A percentile compares a stretch with the other conserved stretches of the same genome.
phyloP scores from a whole-genome alignment of 2,329 filamentous ascomycete species.

The Aspergillus niger region DNA sequence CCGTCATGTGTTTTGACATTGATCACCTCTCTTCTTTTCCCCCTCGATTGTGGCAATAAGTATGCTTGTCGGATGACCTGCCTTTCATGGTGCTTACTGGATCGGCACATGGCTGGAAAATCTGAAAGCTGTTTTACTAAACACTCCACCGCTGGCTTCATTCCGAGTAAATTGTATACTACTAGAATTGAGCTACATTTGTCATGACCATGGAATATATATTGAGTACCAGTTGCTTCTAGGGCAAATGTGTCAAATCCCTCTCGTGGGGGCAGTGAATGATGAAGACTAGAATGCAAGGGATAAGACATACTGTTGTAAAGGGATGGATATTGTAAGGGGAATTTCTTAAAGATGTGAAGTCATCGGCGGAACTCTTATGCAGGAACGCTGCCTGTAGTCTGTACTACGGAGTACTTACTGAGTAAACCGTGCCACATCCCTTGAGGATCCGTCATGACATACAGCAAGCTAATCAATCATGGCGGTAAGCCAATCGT shows the following conservation, averaged over 20 bases:
- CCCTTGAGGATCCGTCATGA: neutral
- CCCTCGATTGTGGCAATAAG: neutral
- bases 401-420: no score
- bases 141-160: neutral
- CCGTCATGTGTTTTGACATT: constrained; percentile 13
- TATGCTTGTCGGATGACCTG: neutral
- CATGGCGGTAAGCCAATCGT: neutral
- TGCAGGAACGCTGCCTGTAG: neutral
- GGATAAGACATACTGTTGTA: neutral
- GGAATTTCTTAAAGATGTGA: neutral
- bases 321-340: neutral
- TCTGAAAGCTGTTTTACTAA: neutral
- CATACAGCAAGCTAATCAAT: neutral
- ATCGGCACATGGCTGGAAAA: neutral
- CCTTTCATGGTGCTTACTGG: neutral
- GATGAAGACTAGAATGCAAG: neutral
- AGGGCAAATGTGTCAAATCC: neutral
- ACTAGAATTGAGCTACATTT: no score
- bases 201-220: no score
- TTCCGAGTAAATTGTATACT: neutral
- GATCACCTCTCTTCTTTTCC: neutral
- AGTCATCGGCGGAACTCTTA: neutral
- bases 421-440: neutral
- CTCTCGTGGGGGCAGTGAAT: neutral
- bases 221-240: no score